These are phyloP conservation scores for Colletotrichum viniferum DNA, from an alignment of 2,329 filamentous ascomycete species.

Conservation along the genomic window DNA sequence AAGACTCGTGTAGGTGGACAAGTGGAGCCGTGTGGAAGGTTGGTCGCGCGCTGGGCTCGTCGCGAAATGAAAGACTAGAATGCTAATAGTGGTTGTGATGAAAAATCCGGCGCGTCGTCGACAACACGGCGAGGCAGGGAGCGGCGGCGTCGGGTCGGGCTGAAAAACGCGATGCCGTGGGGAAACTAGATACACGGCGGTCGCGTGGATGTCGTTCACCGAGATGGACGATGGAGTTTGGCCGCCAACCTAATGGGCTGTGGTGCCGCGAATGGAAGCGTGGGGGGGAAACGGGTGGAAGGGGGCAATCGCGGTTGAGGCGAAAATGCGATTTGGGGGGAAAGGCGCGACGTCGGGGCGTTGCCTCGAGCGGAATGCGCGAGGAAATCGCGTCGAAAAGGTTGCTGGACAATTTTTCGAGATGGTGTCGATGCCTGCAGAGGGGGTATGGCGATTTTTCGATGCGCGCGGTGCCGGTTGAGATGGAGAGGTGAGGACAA, in stretches of 20 bases:
- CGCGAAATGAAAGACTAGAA: constrained; percentile 23
- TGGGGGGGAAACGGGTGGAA: constrained; percentile 27
- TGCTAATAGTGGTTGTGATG: constrained; percentile 8
- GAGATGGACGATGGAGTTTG: constrained; percentile 20
- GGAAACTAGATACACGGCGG: constrained; percentile 13
- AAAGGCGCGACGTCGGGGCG: constrained; percentile 44
- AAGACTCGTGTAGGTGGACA: background rate
- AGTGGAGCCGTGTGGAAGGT: constrained; percentile 16
- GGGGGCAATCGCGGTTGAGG: constrained; percentile 33
- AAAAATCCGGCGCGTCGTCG: constrained; percentile 20
- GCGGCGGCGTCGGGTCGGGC: constrained; percentile 7
- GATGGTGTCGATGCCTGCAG: constrained; percentile 65
- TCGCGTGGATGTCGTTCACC: constrained; percentile 15
- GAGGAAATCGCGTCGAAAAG: constrained; percentile 60
- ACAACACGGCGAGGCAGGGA: background rate
- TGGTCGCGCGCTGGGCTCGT: constrained; percentile 20
- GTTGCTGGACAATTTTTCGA: constrained; percentile 54
- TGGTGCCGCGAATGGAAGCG: constrained; percentile 19
- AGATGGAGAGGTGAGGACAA: constrained; percentile 57
- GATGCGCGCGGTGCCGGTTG: constrained; percentile 62
- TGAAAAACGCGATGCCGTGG: constrained; percentile 9
- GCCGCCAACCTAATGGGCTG: constrained; percentile 10
- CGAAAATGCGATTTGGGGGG: constrained; percentile 45
- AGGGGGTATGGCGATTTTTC: constrained; percentile 63
- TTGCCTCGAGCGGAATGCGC: constrained; percentile 45